Evolutionary conservation across 202 grass and related monocot genomes (phyloP), one percentile per base, ranked within the genome.

Genomic region (Eragrostis tef): DNA sequence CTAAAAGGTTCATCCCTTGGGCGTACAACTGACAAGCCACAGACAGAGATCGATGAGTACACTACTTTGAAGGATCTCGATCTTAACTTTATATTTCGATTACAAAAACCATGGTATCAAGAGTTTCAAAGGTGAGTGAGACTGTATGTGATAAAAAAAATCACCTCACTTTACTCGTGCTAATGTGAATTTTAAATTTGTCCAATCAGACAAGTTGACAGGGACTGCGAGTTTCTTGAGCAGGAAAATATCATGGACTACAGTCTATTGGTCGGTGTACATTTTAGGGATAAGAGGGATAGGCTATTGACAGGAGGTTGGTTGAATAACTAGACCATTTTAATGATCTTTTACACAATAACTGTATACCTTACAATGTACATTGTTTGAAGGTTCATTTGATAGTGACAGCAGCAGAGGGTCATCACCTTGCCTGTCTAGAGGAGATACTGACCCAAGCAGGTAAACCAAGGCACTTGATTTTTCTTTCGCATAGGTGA

Each of bases 1-100:
- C 79, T 97, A 70, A 97, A 97, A 85, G 94, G 94, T 48, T 97
- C 94, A 59, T 97, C 94, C 21, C 94, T 94, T 86, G 94, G 94
- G 16, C 94, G 94, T 66, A 94, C 66, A n/a, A 94, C 92, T 72
- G 89, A 87, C 75, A 94, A 94, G 77, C 87, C 87, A 39, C 91
- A 94, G 53, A 86, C 87, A 87, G 91, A 97, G 67, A 94, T 94
- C 62, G 88, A 97, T 41, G 94, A 94, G 76, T 91, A 87, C 68
- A 94, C 91, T 26, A 97, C 90, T 64, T 72, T 94, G 36, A 97
- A 97, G 71, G 94, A 97, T 79, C 94, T 97, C 48, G 94, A 97
- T 79, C 91, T 97, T 44, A 94, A 97, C 59, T 97, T 97, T 46
- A 89, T 97, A 68, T 97, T 97, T 75, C 84, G 86, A 29, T 86